Evolutionary conservation across 2,329 filamentous ascomycete genomes (phyloP).

Genomic region (Cladosporium sp.): DNA sequence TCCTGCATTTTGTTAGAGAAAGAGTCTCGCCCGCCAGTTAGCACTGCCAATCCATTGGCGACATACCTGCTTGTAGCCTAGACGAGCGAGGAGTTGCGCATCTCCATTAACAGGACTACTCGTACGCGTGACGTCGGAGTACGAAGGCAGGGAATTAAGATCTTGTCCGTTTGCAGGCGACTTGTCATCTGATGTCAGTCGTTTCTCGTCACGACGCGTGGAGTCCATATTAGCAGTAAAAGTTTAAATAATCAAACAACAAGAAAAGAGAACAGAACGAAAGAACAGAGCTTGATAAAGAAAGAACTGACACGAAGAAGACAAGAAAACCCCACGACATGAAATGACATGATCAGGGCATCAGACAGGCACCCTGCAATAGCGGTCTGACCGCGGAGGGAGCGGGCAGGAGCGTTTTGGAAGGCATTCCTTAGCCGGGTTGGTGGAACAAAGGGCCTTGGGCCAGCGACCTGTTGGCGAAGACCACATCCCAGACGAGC

Average conservation of each 20-base stretch:
- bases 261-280: constrained; percentile 1
- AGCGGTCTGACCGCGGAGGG: constrained; percentile 12
- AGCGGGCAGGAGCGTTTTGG: background rate
- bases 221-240: background rate
- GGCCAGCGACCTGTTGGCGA: background rate
- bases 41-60: background rate
- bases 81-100: constrained; percentile 55
- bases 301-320: background rate
- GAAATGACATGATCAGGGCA: background rate
- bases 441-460: constrained; percentile 11
- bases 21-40: no score
- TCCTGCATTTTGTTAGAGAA: constrained; percentile 41
- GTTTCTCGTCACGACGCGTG: background rate
- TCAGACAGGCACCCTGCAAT: constrained; percentile 5
- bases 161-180: background rate
- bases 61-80: constrained; percentile 58
- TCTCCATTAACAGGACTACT: constrained; percentile 43
- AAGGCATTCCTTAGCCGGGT: constrained; percentile 9
- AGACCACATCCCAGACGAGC: constrained; percentile 1
- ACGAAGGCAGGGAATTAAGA: background rate
- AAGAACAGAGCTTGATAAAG: constrained; percentile 2
- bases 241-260: background rate
- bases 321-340: background rate
- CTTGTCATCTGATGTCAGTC: constrained; percentile 4
- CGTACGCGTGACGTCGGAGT: background rate